Evolutionary conservation across 108 stramenopile genomes (phyloP).

Genomic region (Cyclotella cryptica): DNA sequence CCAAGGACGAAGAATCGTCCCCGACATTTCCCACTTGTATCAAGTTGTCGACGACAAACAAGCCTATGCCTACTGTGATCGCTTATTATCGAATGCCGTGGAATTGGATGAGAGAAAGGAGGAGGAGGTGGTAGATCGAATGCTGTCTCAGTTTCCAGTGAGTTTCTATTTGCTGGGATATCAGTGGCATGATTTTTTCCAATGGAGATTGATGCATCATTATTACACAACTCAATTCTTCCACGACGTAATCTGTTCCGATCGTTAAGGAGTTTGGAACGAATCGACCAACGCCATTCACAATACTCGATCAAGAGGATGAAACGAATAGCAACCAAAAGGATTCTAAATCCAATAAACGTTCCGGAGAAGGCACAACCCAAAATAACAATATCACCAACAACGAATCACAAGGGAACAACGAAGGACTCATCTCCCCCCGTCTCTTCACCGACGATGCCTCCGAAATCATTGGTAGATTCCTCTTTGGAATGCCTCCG

Average conservation of each 20-base stretch:
- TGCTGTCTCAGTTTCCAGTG: constrained; percentile 82
- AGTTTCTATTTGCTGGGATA: constrained; percentile 18
- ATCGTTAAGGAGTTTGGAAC: constrained; percentile 48
- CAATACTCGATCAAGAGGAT: constrained; percentile 42
- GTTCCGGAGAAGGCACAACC: neutral
- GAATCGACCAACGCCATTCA: constrained; percentile 51
- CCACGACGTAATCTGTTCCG: neutral
- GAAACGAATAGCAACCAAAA: constrained; percentile 15
- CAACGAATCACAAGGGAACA: neutral
- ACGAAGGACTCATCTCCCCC: constrained; percentile 12
- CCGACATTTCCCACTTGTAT: constrained; percentile 42
- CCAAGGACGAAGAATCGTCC: constrained; percentile 45
- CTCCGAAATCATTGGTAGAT: constrained; percentile 43
- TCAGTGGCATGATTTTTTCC: neutral
- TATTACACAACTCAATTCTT: neutral
- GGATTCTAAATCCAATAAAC: neutral
- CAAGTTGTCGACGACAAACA: constrained; percentile 46
- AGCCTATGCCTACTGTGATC: constrained; percentile 44
- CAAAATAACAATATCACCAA: neutral
- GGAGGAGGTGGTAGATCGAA: constrained; percentile 67
- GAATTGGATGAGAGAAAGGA: constrained; percentile 31
- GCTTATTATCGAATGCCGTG: neutral
- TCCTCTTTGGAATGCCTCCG: constrained; percentile 40
- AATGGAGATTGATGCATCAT: neutral
- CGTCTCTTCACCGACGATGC: constrained; percentile 48